Conservation (phyloP, 2,329 filamentous ascomycete species). For the Ceratocystis papillata region DNA sequence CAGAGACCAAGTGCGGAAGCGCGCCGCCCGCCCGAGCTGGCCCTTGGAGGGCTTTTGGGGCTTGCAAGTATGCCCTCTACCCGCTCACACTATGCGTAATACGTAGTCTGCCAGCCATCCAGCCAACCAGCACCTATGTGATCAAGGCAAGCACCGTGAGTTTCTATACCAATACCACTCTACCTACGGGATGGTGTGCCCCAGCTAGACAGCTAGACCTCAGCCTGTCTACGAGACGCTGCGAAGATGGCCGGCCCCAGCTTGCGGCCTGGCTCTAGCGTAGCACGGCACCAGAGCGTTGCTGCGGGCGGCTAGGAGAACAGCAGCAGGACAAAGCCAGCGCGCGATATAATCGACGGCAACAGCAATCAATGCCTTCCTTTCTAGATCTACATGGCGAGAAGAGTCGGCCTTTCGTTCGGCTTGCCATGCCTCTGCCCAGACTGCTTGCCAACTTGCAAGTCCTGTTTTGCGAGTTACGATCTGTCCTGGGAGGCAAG, state of each 20-base stretch:
- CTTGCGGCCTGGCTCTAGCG: too few species aligned
- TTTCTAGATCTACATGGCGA: neutral
- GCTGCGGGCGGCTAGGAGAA: too few species aligned
- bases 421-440: neutral
- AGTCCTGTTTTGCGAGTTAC: neutral
- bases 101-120: too few species aligned
- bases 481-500: neutral
- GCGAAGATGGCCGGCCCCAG: too few species aligned
- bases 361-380: neutral
- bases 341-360: neutral
- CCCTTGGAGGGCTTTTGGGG: neutral
- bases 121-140: too few species aligned
- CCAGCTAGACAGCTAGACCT: too few species aligned
- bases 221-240: too few species aligned
- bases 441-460: neutral
- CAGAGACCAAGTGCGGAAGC: conserved; percentile 1
- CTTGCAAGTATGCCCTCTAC: neutral
- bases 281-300: too few species aligned
- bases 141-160: too few species aligned
- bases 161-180: too few species aligned
- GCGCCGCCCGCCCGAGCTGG: neutral
- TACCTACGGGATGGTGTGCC: too few species aligned
- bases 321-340: neutral
- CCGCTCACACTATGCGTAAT: neutral
- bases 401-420: neutral